phyloP scores from a whole-genome alignment of 257 asterid genomes.

The Fraxinus excelsior region DNA sequence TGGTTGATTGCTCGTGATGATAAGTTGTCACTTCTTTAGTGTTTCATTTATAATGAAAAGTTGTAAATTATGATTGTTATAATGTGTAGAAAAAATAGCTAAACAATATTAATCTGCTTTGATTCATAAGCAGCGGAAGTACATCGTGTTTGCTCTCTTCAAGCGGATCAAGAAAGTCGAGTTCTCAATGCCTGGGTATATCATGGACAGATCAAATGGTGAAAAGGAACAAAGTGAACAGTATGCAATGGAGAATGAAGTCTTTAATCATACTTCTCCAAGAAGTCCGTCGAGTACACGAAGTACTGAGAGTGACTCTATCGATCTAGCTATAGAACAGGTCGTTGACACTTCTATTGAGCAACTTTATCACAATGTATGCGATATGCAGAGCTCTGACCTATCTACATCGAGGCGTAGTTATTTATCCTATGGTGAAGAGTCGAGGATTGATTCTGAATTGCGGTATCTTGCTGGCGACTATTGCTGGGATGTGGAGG shows the following conservation, averaged over 20 bases:
- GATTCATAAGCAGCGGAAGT: not conserved
- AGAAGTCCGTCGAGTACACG: constrained; percentile 49
- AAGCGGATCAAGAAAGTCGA: not conserved
- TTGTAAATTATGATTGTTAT: not conserved
- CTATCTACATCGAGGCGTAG: constrained; percentile 44
- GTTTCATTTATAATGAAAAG: not conserved
- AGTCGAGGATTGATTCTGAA: constrained; percentile 55
- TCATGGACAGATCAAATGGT: constrained; percentile 34
- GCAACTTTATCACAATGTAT: constrained; percentile 46
- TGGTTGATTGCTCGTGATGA: not conserved
- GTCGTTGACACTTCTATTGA: constrained; percentile 44
- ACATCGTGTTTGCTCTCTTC: not conserved
- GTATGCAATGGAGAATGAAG: constrained; percentile 28
- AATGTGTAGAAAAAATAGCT: not conserved
- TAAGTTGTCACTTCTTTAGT: not conserved
- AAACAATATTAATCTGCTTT: not conserved
- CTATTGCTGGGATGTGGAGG: constrained; percentile 41
- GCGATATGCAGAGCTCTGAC: constrained; percentile 56
- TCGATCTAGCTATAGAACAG: constrained; percentile 44
- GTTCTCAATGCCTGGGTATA: constrained; percentile 19
- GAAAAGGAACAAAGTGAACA: constrained; percentile 26
- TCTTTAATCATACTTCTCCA: constrained; percentile 36
- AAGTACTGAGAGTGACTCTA: constrained; percentile 41
- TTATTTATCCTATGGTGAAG: constrained; percentile 49
- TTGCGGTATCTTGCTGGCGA: constrained; percentile 47